These are phyloP conservation scores for Fusarium circinatum DNA, from an alignment of 2,329 filamentous ascomycete species.

Conservation along the genomic window DNA sequence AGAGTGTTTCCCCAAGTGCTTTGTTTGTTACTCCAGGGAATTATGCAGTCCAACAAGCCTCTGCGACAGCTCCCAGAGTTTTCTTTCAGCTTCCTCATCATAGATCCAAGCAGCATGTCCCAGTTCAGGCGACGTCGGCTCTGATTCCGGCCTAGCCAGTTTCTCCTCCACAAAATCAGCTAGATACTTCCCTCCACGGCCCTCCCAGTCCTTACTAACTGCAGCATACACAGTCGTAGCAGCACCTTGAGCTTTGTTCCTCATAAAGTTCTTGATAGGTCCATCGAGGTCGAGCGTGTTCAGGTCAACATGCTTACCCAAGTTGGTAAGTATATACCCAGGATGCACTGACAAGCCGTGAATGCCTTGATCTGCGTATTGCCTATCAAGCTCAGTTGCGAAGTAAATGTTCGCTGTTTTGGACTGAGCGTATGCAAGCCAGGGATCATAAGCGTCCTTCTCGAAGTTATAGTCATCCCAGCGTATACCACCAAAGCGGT, in stretches of 20 bases:
- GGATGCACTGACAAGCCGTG: constrained; percentile 33
- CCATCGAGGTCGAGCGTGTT: neutral
- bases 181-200: constrained; percentile 9
- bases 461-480: constrained; percentile 30
- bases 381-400: constrained; percentile 27
- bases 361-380: constrained; percentile 7
- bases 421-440: constrained; percentile 31
- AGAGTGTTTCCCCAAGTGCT: fast-evolving
- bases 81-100: neutral
- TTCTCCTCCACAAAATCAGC: neutral
- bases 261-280: neutral
- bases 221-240: constrained; percentile 10
- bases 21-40: neutral
- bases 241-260: neutral
- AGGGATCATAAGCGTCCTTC: constrained; percentile 16
- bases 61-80: neutral
- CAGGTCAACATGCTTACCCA: neutral
- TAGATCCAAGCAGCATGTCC: constrained; percentile 14
- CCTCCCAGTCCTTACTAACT: constrained; percentile 1
- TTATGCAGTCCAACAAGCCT: neutral
- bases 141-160: fast-evolving
- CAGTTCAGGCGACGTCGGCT: neutral
- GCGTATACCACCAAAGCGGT: constrained; percentile 38
- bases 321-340: constrained; percentile 1
- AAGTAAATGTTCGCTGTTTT: constrained; percentile 39